phyloP scores from a whole-genome alignment of 2,329 filamentous ascomycete species.

The Pezicula rhizophila region DNA sequence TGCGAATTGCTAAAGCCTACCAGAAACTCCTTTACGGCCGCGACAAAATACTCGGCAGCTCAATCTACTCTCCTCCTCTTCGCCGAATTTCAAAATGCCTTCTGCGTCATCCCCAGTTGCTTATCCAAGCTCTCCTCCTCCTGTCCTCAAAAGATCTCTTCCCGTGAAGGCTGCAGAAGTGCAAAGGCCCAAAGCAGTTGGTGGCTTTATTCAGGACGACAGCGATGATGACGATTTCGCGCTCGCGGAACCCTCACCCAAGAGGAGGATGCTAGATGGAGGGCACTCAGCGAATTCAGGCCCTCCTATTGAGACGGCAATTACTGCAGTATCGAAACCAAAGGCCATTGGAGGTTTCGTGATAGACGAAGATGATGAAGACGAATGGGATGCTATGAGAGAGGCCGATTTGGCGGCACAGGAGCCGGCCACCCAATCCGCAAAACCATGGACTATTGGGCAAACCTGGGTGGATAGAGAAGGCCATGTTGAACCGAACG shows the following conservation, averaged over 20 bases:
- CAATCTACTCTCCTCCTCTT: constrained; percentile 29
- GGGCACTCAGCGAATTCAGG: constrained; percentile 10
- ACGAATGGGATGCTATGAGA: constrained; percentile 3
- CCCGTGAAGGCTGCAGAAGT: constrained; percentile 26
- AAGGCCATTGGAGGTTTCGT: not conserved
- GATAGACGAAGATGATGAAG: constrained; percentile 1
- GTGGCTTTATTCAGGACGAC: constrained; percentile 40
- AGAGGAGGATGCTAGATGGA: constrained; percentile 36
- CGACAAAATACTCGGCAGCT: constrained; percentile 3
- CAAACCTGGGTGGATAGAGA: not conserved
- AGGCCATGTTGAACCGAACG: not conserved
- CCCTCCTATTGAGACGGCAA: not conserved
- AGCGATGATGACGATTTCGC: constrained; percentile 29
- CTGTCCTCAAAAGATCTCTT: constrained; percentile 31
- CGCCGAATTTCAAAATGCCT: constrained; percentile 41
- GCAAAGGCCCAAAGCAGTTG: constrained; percentile 30
- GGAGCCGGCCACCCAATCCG: too few relatives aligned
- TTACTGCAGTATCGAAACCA: too few relatives aligned
- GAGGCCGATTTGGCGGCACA: too few relatives aligned
- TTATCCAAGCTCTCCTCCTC: constrained; percentile 25
- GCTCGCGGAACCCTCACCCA: constrained; percentile 31
- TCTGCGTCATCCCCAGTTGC: constrained; percentile 53
- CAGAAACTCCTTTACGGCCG: constrained; percentile 20
- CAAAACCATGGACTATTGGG: too few relatives aligned
- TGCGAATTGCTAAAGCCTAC: constrained; percentile 5